These are phyloP conservation scores for Thalassiosira sp. DNA, from an alignment of 352 stramenopile genomes.

Conservation along the genomic window DNA sequence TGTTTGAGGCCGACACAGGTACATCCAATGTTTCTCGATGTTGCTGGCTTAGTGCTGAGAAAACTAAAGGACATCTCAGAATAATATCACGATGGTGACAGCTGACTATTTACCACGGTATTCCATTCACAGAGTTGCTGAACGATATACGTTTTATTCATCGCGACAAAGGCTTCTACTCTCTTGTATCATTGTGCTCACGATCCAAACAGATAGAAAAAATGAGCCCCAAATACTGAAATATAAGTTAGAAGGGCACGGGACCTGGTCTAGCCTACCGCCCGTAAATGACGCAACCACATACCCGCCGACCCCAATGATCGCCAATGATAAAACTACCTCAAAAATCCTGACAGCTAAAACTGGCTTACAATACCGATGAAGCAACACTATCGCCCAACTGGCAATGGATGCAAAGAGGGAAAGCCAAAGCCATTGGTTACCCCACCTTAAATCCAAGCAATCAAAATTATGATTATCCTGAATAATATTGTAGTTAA, in stretches of 20 bases:
- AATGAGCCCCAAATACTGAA: slow-evolving; percentile 41
- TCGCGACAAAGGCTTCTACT: no score
- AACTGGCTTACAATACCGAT: background rate
- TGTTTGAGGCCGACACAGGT: no score
- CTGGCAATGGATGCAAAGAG: background rate
- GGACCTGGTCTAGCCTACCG: slow-evolving; percentile 18
- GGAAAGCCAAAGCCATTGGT: slow-evolving; percentile 33
- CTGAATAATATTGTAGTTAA: slow-evolving; percentile 14
- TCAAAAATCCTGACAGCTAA: slow-evolving; percentile 14
- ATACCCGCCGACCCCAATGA: slow-evolving; percentile 7
- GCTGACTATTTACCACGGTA: no score
- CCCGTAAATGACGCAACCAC: slow-evolving; percentile 24
- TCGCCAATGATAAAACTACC: background rate
- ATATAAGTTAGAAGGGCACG: slow-evolving; percentile 34
- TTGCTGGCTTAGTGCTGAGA: no score
- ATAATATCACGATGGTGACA: no score
- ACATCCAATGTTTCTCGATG: no score
- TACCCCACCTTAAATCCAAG: slow-evolving; percentile 4
- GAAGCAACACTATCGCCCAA: slow-evolving; percentile 24
- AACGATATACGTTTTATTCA: no score
- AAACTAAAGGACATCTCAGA: no score
- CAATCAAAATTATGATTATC: slow-evolving; percentile 15
- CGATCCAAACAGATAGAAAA: slow-evolving; percentile 41
- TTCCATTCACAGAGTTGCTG: no score
- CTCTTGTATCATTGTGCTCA: slow-evolving; percentile 21